phyloP scores from a whole-genome alignment of 768 basidiomycete species.

The Mrakia blollopis region DNA sequence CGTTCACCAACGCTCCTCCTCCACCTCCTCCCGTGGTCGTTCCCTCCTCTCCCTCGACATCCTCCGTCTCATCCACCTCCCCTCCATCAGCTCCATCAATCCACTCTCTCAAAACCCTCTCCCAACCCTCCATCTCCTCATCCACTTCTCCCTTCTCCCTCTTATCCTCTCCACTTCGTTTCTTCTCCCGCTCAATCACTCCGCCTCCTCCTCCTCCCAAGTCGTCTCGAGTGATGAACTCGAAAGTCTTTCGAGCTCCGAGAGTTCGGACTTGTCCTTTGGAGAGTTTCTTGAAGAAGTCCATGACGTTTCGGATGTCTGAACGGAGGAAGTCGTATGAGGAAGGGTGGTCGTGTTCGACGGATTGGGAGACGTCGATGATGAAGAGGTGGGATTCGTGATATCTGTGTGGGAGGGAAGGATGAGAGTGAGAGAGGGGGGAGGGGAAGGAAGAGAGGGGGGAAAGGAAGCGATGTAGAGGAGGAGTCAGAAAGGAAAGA shows the following conservation, averaged over 20 bases:
- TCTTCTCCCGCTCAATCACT: constrained; percentile 36
- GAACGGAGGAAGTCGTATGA: constrained; percentile 93
- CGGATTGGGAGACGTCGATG: constrained; percentile 97
- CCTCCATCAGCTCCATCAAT: background rate
- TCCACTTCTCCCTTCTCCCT: constrained; percentile 34
- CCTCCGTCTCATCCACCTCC: constrained; percentile 36
- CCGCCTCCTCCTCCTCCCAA: constrained; percentile 38
- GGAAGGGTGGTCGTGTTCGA: constrained; percentile 94
- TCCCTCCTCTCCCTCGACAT: constrained; percentile 39
- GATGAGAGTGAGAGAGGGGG: background rate
- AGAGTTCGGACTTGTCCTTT: constrained; percentile 61
- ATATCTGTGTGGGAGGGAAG: constrained; percentile 37
- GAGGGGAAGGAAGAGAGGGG: no score
- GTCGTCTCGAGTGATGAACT: constrained; percentile 68
- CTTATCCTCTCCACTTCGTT: constrained; percentile 37
- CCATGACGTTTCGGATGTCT: constrained; percentile 88
- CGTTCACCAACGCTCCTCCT: background rate
- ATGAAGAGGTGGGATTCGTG: constrained; percentile 67
- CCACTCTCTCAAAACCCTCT: constrained; percentile 13
- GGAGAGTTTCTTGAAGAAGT: constrained; percentile 69
- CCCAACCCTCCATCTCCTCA: constrained; percentile 23
- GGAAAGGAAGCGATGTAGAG: no score
- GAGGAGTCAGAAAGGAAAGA: background rate
- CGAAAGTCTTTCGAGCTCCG: constrained; percentile 76
- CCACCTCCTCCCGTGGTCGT: background rate